Percentiles rank a stretch among this genome's conserved stretches.
phyloP scores from a whole-genome alignment of 2,329 filamentous ascomycete genomes.

The Verticillium albo-atrum region DNA sequence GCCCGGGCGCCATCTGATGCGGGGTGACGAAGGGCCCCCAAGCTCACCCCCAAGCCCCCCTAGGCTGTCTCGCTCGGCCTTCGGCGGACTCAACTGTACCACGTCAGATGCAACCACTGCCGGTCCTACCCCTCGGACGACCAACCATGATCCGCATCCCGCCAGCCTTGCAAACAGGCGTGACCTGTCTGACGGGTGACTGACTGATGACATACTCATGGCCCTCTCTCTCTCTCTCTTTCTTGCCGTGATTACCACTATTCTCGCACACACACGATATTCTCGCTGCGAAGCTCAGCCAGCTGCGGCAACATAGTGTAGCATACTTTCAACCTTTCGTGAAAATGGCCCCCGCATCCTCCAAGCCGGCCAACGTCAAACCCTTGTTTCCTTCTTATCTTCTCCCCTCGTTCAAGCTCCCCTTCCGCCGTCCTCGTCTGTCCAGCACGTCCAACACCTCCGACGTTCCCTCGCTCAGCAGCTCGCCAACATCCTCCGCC shows the following conservation, averaged over 20 bases:
- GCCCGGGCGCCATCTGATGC: background rate
- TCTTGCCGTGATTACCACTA: background rate
- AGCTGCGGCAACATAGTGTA: background rate
- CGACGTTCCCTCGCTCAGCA: conserved; percentile 25
- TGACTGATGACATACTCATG: background rate
- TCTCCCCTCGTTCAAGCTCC: conserved; percentile 44
- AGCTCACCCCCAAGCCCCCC: background rate
- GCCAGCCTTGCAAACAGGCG: background rate
- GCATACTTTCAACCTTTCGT: background rate
- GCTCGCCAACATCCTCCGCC: conserved; percentile 29
- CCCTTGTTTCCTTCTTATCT: conserved; percentile 44
- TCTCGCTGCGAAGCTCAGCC: background rate
- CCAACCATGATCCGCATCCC: background rate
- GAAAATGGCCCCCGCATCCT: background rate
- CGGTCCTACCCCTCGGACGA: background rate
- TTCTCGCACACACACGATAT: background rate
- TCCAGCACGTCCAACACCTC: conserved; percentile 20
- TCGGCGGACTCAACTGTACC: background rate
- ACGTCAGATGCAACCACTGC: background rate
- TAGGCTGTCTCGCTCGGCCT: background rate
- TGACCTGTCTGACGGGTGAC: background rate
- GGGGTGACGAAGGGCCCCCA: background rate
- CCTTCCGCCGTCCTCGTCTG: conserved; percentile 37
- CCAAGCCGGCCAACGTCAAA: background rate
- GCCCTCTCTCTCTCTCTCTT: background rate